phyloP scores from a whole-genome alignment of 306 rosid genomes.

The Coriaria nepalensis region DNA sequence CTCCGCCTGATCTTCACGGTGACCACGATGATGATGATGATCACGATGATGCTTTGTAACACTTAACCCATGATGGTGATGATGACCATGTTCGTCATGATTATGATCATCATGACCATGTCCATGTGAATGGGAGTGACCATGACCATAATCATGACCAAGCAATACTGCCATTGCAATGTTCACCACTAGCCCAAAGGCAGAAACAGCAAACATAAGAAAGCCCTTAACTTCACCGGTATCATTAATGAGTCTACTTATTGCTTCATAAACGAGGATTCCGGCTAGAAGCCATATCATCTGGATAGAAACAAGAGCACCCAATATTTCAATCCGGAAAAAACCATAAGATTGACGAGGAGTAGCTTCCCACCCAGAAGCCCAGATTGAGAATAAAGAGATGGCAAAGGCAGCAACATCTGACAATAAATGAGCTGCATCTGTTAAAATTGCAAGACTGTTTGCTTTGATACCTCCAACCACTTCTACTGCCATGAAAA shows the following conservation, averaged over 20 bases:
- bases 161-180: slow-evolving; percentile 42
- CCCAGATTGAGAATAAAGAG: slow-evolving; percentile 47
- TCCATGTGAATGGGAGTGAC: slow-evolving; percentile 14
- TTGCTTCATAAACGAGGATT: slow-evolving; percentile 48
- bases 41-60: slow-evolving; percentile 20
- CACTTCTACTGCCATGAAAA: slow-evolving; percentile 49
- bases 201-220: slow-evolving; percentile 45
- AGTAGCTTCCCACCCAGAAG: slow-evolving; percentile 55
- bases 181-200: slow-evolving; percentile 42
- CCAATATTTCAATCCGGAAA: slow-evolving; percentile 45
- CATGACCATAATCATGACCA: slow-evolving; percentile 36
- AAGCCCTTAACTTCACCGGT: slow-evolving; percentile 43
- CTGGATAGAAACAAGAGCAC: slow-evolving; percentile 53
- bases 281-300: slow-evolving; percentile 68
- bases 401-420: slow-evolving; percentile 62
- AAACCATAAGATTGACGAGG: slow-evolving; percentile 58
- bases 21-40: slow-evolving; percentile 16
- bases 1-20: slow-evolving; percentile 2
- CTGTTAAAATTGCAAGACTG: slow-evolving; percentile 60
- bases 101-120: slow-evolving; percentile 9
- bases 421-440: slow-evolving; percentile 48
- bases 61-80: slow-evolving; percentile 19
- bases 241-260: slow-evolving; percentile 27
- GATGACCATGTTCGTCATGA: slow-evolving; percentile 17
- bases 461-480: slow-evolving; percentile 47